Base-by-base conservation (phyloP, 2,329 filamentous ascomycete genomes). In the Elsinoe arachidis region DNA sequence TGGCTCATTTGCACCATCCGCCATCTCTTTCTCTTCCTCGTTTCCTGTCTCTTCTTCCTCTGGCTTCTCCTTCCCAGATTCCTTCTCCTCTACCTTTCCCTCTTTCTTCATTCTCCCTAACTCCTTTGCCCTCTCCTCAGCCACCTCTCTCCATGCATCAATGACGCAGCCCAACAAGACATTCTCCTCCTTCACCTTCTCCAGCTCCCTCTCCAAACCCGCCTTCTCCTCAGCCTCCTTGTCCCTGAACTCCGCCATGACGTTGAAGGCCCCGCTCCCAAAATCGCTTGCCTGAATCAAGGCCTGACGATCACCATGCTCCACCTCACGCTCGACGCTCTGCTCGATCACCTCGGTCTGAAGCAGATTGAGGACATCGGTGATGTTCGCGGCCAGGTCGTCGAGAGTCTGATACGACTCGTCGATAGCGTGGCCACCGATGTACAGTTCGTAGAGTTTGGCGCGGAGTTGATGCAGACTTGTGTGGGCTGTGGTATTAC, bases 121-220 rank as follows among this genome's bases (percentile, higher is more conserved):
- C 55, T 74, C 68, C 54, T 75, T 63, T 62, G 79, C 75, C 53
- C 70, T 46, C 41, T 14, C 26, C 19, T 46, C 41, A 5, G 41
- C 41, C 41, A 46, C 41, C 17, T 46, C 21, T 10, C 41, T 46
- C 41, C 41, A 46, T 7, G 21, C 69, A 60, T 72, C 71, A 5
- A 77, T 76, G 21, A 79, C 57, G 54, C 73, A 73, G 38, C 84
- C 65, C 6, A 77, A 79, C 64, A 78, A 70, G 55, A 84, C 80
- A 41, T 84, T 74, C 51, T 83, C 80, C 58, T 72, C 74, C 0
- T 81, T 81, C 35, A 85, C 69, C 60, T 80, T 78, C 12, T 79
- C 76, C 9, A 84, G 75, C 63, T 84, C 80, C 10, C n/a, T 26
- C 21, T 46, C 7, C 7, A 30, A 10, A 19, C 26, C 4, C 47